These are phyloP conservation scores for Cercospora sp. DNA, from an alignment of 2,329 filamentous ascomycete species.

Conservation along the genomic window DNA sequence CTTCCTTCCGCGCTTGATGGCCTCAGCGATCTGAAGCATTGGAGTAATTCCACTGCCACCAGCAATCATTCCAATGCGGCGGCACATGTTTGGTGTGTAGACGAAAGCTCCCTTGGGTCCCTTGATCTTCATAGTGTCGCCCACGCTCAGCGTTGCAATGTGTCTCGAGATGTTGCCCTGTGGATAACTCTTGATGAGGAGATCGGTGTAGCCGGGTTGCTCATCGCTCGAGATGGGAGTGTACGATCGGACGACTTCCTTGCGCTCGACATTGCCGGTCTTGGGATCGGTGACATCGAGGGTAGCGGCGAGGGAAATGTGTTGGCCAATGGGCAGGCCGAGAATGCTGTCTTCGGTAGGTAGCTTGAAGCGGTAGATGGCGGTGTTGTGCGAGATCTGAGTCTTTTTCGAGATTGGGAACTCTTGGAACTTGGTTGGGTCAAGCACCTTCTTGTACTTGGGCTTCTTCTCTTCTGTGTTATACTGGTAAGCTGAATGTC, in stretches of 20 bases:
- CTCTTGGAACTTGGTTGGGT: conserved; percentile 83
- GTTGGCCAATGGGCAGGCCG: conserved; percentile 95
- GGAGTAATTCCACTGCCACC: conserved; percentile 97
- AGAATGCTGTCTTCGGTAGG: conserved; percentile 77
- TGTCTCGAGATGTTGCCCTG: conserved; percentile 96
- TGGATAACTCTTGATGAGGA: conserved; percentile 96
- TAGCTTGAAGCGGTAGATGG: conserved; percentile 96
- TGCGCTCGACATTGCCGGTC: conserved; percentile 69
- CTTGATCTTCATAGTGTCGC: conserved; percentile 83
- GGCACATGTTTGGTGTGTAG: conserved; percentile 95
- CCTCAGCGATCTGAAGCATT: conserved; percentile 94
- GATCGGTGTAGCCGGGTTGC: conserved; percentile 87
- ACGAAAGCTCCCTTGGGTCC: conserved; percentile 98
- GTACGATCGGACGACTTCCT: conserved; percentile 88
- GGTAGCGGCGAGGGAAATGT: conserved; percentile 89
- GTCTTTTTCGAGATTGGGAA: conserved; percentile 95
- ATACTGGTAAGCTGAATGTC: neutral
- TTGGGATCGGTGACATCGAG: conserved; percentile 65
- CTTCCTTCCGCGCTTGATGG: conserved; percentile 59
- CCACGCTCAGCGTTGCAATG: conserved; percentile 78
- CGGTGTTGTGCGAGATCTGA: conserved; percentile 94
- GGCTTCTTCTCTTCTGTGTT: conserved; percentile 23
- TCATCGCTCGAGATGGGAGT: conserved; percentile 89
- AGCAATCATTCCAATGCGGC: conserved; percentile 96
- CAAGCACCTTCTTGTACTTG: conserved; percentile 81